Evolutionary conservation across 768 basidiomycete genomes (phyloP), one percentile per base, ranked within the genome.

Genomic region (Candolleomyces eurysporus): DNA sequence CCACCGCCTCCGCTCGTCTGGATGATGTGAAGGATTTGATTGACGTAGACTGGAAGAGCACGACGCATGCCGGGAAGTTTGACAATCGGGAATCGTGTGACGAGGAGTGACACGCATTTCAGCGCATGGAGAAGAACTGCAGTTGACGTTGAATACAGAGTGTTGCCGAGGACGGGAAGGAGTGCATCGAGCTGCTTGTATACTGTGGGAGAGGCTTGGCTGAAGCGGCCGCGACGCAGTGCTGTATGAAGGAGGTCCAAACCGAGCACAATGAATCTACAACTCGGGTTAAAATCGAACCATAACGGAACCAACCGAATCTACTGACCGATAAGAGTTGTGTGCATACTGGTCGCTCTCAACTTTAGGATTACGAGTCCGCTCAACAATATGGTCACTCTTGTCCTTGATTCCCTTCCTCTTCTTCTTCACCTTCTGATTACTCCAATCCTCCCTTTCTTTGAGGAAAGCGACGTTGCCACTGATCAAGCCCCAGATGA

Each of bases 211-310:
- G 97, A 88, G 26, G 84, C 84, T 68, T 96, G 88, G 69, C 96
- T 88, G 67, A 99, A 95, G 19, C 88, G 89, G 59, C 86, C 90
- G 7, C 94, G 86, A 52, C 92, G 86, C 68, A 92, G 85, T 0
- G 94, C 94, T 4, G 93, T 91, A 66, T 90, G 85, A 69, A 98
- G 89, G 4, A 99, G 79, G 57, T 98, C 95, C 46, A 98, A 79
- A 46, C 97, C 97, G 66, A 99, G 94, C 5, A 86, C 83, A 32
- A 97, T 86, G 67, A 98, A 98, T 26, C 91, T 94, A 63, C 21
- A 30, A 50, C 45, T 31, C 26, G 9, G 13, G 55, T 63, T 61
- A 63, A 58, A 63, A 61, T 9, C 14, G 32, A 9, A 9, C 17
- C 51, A 31, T n/a, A 45, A 26, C 36, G 22, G 17, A 30, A 17